Evolutionary conservation across 306 rosid species (phyloP).

Genomic region (Ceratonia siliqua): DNA sequence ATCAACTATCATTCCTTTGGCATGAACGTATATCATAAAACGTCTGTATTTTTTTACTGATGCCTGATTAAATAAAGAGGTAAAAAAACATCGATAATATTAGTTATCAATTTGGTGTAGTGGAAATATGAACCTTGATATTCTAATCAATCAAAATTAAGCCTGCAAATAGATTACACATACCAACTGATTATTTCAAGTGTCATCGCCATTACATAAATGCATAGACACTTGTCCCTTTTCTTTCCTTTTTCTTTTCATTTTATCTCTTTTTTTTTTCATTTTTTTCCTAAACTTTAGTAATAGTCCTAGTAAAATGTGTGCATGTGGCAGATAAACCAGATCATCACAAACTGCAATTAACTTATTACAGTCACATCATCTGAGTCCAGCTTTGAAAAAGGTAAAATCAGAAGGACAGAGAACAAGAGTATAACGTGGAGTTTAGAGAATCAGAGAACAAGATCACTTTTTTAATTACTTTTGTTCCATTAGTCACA

Average conservation of each 20-base stretch:
- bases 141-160: not conserved
- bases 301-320: not conserved
- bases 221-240: not conserved
- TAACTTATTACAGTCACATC: no score
- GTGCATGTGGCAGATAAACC: no score
- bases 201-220: not conserved
- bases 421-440: not conserved
- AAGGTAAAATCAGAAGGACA: not conserved
- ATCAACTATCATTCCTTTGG: constrained; percentile 63
- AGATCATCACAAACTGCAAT: not conserved
- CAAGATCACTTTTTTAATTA: not conserved
- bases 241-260: not conserved
- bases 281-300: no score
- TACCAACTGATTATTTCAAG: not conserved
- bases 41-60: constrained; percentile 41
- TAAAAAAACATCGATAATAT: not conserved
- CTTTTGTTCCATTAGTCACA: not conserved
- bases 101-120: not conserved
- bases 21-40: constrained; percentile 57
- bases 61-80: constrained; percentile 28
- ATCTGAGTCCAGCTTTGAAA: no score
- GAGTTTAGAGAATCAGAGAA: not conserved
- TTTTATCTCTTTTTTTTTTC: no score
- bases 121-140: not conserved
- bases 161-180: not conserved